Base-by-base conservation (phyloP, 805 yeast genomes). In the Starmerella cellae region DNA sequence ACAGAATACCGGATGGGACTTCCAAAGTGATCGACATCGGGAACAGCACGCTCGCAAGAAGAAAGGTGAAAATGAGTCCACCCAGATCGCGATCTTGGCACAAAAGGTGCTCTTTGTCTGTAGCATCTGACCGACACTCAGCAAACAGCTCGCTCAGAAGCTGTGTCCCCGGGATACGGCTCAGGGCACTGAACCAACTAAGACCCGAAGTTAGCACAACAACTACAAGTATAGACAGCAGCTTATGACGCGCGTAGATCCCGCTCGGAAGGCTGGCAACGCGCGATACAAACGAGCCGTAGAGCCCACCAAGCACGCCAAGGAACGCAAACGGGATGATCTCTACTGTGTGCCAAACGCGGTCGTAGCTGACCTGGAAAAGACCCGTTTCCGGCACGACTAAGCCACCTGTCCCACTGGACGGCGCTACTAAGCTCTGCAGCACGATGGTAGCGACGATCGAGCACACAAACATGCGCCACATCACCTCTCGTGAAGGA, bases 1-100 rank as follows among this genome's bases (percentile, higher is more conserved):
- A 94, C 62, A 91, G 80, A 5, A 88, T 83, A 14, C 98, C 98
- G n/a, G 96, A 94, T 0, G 98, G 98, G 13, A 84, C 64, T 22
- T 70, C 65, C 2, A 77, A 65, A 1, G 93, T 85, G 58, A 74
- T 80, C 0, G 88, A 67, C 50, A 78, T 77, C 0, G 82, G 69
- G 0, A 83, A 65, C n/a, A 81, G 62, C 0, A 77, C 42, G 39
- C 76, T 68, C 1, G 81, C 84, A 40, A 71, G 68, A 1, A 70
- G 33, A 1, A 66, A 57, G 16, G 72, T 65, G 35, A 66, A 63
- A 2, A 62, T 34, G 10, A 73, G 55, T 11, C 58, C 48, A 5
- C 53, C 30, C 1, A 59, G 46, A 18, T 37, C 38, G 22, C 42
- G 21, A 10, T 35, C 17, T 10, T 18, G 20, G 38, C 57, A 53